Evolutionary conservation across 257 asterid species (phyloP).

Genomic region (Solanum ossicruentum): DNA sequence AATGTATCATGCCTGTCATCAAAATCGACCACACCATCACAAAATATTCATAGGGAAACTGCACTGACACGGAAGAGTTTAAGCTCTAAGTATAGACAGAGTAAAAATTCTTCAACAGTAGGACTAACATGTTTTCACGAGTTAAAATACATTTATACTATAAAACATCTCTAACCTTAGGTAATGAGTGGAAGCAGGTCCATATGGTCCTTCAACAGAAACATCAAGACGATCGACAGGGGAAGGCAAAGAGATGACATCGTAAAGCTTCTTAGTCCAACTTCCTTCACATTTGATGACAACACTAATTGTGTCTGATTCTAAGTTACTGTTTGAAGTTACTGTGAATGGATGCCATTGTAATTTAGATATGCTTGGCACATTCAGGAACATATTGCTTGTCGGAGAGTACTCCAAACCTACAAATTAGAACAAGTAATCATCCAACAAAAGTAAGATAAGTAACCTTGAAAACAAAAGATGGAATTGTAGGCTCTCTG

Average conservation of each 20-base stretch:
- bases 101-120: background rate
- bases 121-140: background rate
- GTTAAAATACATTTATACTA: background rate
- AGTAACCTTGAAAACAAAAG: background rate
- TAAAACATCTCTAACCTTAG: slow-evolving; percentile 34
- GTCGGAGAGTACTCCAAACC: slow-evolving; percentile 66
- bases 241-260: slow-evolving; percentile 48
- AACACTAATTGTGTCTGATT: slow-evolving; percentile 62
- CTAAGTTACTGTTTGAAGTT: slow-evolving; percentile 55
- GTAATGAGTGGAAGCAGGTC: slow-evolving; percentile 63
- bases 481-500: background rate
- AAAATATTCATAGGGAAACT: background rate
- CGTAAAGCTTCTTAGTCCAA: slow-evolving; percentile 74
- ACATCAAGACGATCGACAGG: slow-evolving; percentile 37
- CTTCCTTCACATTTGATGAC: slow-evolving; percentile 72
- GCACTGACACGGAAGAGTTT: background rate
- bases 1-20: slow-evolving; percentile 60
- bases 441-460: background rate
- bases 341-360: slow-evolving; percentile 99
- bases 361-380: slow-evolving; percentile 67
- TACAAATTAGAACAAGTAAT: slow-evolving; percentile 5
- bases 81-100: background rate
- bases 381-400: slow-evolving; percentile 65
- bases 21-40: background rate
- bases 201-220: slow-evolving; percentile 91